Evolutionary conservation across 331 rosid genomes (phyloP).

Genomic region (Stylosanthes scabra): DNA sequence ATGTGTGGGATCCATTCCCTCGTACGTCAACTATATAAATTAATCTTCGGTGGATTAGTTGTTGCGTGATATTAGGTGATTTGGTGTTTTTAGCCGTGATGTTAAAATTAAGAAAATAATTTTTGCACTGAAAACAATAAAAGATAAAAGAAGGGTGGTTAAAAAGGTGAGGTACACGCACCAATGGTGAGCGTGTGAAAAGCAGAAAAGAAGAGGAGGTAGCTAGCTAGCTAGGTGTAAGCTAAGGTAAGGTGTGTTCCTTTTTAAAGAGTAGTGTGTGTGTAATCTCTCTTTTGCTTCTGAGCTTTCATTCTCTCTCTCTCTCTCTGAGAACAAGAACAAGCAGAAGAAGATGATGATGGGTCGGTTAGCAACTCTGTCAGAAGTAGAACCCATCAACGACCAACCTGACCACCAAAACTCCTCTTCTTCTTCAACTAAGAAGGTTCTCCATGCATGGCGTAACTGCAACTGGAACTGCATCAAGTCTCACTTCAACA

Average conservation of each 20-base stretch:
- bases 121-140: too few relatives aligned
- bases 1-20: not conserved
- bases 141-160: too few relatives aligned
- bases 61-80: too few relatives aligned
- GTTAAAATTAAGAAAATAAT: too few relatives aligned
- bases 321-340: not conserved
- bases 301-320: not conserved
- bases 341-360: slow-evolving; percentile 30
- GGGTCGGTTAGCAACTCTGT: slow-evolving; percentile 69
- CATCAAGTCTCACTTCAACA: slow-evolving; percentile 73
- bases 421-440: too few relatives aligned
- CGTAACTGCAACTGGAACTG: slow-evolving; percentile 79
- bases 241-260: too few relatives aligned
- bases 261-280: too few relatives aligned
- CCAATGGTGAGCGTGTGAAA: slow-evolving; percentile 33
- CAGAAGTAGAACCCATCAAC: slow-evolving; percentile 72
- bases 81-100: too few relatives aligned
- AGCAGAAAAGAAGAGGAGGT: not conserved
- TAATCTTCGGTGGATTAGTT: too few relatives aligned
- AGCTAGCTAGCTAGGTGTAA: too few relatives aligned
- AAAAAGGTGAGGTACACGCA: slow-evolving; percentile 40
- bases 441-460: slow-evolving; percentile 54
- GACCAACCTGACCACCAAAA: slow-evolving; percentile 33
- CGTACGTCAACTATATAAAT: too few relatives aligned
- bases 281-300: too few relatives aligned